Base-by-base conservation (phyloP, 164 flowering plant genomes). In the Aristolochia californica region DNA sequence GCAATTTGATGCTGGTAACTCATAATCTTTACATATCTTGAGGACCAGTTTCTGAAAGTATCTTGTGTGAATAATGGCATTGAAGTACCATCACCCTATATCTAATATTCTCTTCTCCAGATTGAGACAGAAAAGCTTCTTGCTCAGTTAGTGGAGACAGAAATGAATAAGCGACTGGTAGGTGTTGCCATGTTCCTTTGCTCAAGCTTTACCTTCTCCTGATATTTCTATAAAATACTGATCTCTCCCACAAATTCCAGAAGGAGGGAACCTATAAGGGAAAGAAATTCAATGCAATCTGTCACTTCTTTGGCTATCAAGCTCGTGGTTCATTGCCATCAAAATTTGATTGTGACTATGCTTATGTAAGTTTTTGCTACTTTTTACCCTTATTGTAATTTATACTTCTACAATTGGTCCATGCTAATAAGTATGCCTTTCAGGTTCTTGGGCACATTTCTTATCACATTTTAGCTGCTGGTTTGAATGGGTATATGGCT, bases 241-340 rank as follows among this genome's bases (percentile, higher is more conserved):
- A 50, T 50, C 14, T 22, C 26, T 50, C 26, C 15, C 23, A 50
- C 27, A 11, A 22, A 70, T 30, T 62, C 18, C 95, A 94, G 99
- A 90, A 94, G 82, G 95, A 82, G 78, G 97, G 99, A 58, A 85
- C 93, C 30, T 90, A 90, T 76, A 94, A 79, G 67, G 99, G 99
- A 61, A 90, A 94, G 78, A 94, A 90, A 63, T 90, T 94, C 76
- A 94, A 90, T 78, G 97, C 93, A 2, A 94, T 94, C 65, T 94
- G 97, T 78, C 97, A 94, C 77, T 94, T 94, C 68, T 94, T 94
- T 62, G 99, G 97, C 56, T 94, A 94, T 66, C 99, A 94, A 69
- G 99, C 99, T 69, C 85, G 99, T 4, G 99, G 97, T 53, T 85
- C 97, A 58, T 66, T 94, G 54, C 99, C 97, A 40, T 90, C 99